Percentiles rank a stretch among this genome's conserved stretches.
These are phyloP conservation scores for Fomitopsis palustris DNA, from an alignment of 1,284 basidiomycete species.

Conservation along the genomic window DNA sequence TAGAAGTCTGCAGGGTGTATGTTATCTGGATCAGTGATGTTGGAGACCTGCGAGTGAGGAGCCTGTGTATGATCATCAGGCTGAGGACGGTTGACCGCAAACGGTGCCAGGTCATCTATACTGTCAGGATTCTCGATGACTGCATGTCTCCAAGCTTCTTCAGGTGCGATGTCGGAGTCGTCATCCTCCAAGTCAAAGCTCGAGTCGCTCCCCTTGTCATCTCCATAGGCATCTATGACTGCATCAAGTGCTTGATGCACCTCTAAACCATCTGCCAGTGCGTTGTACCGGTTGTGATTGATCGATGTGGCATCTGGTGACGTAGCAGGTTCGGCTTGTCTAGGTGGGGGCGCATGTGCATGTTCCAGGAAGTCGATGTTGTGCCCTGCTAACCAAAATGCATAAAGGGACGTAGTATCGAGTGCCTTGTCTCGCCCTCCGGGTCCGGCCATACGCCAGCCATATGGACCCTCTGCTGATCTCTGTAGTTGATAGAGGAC, in stretches of 20 bases:
- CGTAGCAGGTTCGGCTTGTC: neutral
- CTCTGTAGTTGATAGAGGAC: conserved; percentile 7
- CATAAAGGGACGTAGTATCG: conserved; percentile 37
- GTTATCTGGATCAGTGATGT: neutral
- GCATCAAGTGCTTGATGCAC: neutral
- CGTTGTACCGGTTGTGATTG: neutral
- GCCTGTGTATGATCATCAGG: too few species aligned
- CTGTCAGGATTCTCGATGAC: neutral
- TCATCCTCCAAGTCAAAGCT: conserved; percentile 8
- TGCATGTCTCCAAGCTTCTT: conserved; percentile 16
- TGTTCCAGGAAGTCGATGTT: conserved; percentile 40
- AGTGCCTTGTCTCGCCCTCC: conserved; percentile 13
- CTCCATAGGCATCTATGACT: neutral
- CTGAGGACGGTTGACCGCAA: neutral
- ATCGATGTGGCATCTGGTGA: too few species aligned
- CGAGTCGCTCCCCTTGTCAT: neutral
- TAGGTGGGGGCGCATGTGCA: neutral
- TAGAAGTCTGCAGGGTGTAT: conserved; percentile 25
- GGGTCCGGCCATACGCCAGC: conserved; percentile 18
- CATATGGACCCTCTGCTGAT: conserved; percentile 11
- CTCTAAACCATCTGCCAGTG: neutral
- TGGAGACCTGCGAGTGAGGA: neutral
- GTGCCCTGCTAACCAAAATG: conserved; percentile 38
- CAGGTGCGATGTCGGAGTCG: conserved; percentile 9
- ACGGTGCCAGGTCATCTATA: neutral